phyloP scores from a whole-genome alignment of 345 rosid species.

The Trapa incisa region DNA sequence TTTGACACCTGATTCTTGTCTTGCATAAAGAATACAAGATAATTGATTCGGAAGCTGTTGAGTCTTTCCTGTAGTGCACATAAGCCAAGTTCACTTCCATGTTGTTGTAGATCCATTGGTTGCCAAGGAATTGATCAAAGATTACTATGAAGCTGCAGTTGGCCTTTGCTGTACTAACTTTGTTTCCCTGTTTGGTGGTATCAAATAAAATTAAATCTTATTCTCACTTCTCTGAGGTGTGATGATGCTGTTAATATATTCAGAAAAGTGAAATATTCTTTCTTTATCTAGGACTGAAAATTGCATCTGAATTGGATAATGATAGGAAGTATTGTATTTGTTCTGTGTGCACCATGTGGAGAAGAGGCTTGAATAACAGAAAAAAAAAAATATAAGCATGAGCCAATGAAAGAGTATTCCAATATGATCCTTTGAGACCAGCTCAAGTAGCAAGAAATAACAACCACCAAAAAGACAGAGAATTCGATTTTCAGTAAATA shows the following conservation, averaged over 20 bases:
- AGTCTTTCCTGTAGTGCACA: background rate
- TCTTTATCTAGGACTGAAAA: background rate
- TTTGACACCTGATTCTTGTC: background rate
- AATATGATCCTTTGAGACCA: background rate
- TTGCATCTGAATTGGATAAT: background rate
- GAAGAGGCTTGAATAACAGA: background rate
- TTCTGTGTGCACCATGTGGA: background rate
- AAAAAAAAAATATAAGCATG: background rate
- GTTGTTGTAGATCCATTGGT: background rate
- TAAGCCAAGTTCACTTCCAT: conserved; percentile 4
- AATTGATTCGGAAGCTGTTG: background rate
- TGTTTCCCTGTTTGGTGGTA: background rate
- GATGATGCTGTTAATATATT: background rate
- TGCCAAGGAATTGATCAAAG: background rate
- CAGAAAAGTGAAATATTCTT: background rate
- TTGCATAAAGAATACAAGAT: background rate
- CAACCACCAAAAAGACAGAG: background rate
- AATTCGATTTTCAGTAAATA: background rate
- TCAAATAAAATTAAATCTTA: background rate
- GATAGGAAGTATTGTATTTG: background rate
- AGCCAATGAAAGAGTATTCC: background rate
- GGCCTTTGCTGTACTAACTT: background rate
- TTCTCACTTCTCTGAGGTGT: background rate
- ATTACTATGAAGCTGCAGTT: background rate
- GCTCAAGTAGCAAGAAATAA: background rate